Evolutionary conservation across 2,329 filamentous ascomycete species (phyloP).

Genomic region (Dothidotthia symphoricarpi): DNA sequence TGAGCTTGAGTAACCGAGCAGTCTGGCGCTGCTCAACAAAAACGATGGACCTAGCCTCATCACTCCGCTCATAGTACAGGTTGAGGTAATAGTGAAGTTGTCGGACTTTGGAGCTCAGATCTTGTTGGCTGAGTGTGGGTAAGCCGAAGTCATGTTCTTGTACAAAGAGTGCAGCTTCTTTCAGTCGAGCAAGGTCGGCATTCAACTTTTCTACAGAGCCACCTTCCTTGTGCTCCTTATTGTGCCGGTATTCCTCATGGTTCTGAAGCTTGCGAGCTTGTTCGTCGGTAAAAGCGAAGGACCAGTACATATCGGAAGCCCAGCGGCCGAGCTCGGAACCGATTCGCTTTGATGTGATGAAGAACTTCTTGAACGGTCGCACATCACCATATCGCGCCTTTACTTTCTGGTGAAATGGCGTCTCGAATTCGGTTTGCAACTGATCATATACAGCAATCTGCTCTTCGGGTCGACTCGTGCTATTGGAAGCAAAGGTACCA

Average conservation of each 20-base stretch:
- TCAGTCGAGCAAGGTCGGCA: conserved; percentile 56
- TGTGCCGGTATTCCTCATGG: conserved; percentile 47
- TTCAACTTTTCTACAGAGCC: conserved; percentile 47
- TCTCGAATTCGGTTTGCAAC: conserved; percentile 57
- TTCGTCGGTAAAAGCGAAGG: conserved; percentile 63
- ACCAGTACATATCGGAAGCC: conserved; percentile 83
- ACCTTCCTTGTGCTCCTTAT: conserved; percentile 25
- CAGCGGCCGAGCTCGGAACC: conserved; percentile 72
- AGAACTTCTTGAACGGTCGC: conserved; percentile 54
- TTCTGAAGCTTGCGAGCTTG: conserved; percentile 62
- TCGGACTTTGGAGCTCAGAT: conserved; percentile 72
- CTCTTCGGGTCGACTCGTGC: conserved; percentile 60
- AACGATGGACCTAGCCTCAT: conserved; percentile 72
- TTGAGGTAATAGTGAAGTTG: conserved; percentile 61
- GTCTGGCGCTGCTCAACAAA: conserved; percentile 81
- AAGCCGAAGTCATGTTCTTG: conserved; percentile 50
- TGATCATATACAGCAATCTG: conserved; percentile 58
- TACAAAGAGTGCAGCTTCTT: conserved; percentile 58
- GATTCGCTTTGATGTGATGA: conserved; percentile 59
- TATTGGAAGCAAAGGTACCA: conserved; percentile 57
- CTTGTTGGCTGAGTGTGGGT: conserved; percentile 37
- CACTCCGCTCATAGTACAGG: conserved; percentile 59
- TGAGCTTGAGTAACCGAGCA: conserved; percentile 67
- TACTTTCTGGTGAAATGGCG: conserved; percentile 62
- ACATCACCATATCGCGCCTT: conserved; percentile 54